Evolutionary conservation across 2,329 filamentous ascomycete species (phyloP).

Genomic region (Aureobasidium sp.): DNA sequence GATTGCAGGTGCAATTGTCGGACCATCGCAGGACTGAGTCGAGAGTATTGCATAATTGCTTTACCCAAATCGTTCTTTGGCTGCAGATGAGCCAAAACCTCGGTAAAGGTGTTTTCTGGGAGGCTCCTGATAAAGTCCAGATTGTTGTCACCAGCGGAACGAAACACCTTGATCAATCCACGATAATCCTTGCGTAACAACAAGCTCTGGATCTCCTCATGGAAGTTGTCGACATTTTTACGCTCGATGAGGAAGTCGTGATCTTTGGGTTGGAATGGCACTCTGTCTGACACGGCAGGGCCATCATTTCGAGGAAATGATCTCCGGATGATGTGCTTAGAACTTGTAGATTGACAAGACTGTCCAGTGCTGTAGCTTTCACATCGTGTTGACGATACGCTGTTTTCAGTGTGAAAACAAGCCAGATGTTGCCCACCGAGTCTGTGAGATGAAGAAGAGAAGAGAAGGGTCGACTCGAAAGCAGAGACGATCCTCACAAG

Average conservation of each 20-base stretch:
- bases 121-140: slow-evolving; percentile 30
- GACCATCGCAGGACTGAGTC: slow-evolving; percentile 42
- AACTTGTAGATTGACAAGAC: background rate
- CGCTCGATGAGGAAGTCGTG: background rate
- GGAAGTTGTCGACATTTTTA: background rate
- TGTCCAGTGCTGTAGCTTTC: background rate
- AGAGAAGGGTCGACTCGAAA: background rate
- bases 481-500: background rate
- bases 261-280: background rate
- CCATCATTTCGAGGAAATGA: background rate
- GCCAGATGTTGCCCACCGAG: background rate
- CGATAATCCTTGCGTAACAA: slow-evolving; percentile 5
- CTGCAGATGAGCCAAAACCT: slow-evolving; percentile 54
- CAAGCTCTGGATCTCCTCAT: background rate
- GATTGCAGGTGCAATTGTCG: slow-evolving; percentile 34
- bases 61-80: slow-evolving; percentile 43
- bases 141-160: slow-evolving; percentile 19
- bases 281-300: background rate
- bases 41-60: slow-evolving; percentile 38
- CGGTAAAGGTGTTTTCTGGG: slow-evolving; percentile 50
- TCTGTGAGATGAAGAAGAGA: background rate
- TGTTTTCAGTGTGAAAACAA: background rate
- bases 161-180: background rate
- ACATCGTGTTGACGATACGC: background rate
- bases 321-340: background rate